These are phyloP conservation scores for Vanrija sp. DNA, from an alignment of 1,284 basidiomycete genomes.

Conservation along the genomic window DNA sequence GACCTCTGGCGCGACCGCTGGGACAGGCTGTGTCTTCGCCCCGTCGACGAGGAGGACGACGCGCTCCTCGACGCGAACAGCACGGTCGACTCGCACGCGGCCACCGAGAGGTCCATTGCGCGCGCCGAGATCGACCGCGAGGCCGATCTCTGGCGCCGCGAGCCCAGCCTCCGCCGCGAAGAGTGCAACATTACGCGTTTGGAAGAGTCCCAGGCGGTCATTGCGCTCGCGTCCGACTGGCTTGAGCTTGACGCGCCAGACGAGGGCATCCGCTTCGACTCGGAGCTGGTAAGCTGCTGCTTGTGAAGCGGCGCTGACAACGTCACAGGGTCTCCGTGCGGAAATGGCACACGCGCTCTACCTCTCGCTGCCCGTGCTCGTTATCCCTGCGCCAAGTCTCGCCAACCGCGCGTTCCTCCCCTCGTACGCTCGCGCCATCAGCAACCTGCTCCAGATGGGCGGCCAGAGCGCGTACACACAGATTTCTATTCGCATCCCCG, in stretches of 20 bases:
- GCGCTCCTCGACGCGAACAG: constrained; percentile 23
- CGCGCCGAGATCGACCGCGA: constrained; percentile 57
- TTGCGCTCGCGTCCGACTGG: constrained; percentile 85
- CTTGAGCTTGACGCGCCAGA: constrained; percentile 88
- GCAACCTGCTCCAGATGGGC: constrained; percentile 65
- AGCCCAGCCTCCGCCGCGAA: constrained; percentile 70
- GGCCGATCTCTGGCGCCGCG: constrained; percentile 83
- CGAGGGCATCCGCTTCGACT: constrained; percentile 92
- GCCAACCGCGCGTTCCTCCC: constrained; percentile 77
- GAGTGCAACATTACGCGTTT: constrained; percentile 86
- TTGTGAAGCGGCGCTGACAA: constrained; percentile 1
- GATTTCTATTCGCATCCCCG: constrained; percentile 75
- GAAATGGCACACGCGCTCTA: constrained; percentile 92
- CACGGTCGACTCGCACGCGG: constrained; percentile 12
- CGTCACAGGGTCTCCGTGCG: constrained; percentile 76
- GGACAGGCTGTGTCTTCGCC: constrained; percentile 75
- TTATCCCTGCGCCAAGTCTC: constrained; percentile 75
- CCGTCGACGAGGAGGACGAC: constrained; percentile 53
- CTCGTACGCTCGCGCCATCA: constrained; percentile 88
- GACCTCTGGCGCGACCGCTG: constrained; percentile 81
- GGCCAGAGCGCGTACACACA: constrained; percentile 57
- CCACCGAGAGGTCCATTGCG: not conserved
- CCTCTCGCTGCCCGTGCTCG: constrained; percentile 75
- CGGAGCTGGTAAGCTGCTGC: constrained; percentile 71
- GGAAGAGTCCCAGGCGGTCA: constrained; percentile 80